phyloP scores from a whole-genome alignment of 768 basidiomycete species.

The Lentinula boryana region DNA sequence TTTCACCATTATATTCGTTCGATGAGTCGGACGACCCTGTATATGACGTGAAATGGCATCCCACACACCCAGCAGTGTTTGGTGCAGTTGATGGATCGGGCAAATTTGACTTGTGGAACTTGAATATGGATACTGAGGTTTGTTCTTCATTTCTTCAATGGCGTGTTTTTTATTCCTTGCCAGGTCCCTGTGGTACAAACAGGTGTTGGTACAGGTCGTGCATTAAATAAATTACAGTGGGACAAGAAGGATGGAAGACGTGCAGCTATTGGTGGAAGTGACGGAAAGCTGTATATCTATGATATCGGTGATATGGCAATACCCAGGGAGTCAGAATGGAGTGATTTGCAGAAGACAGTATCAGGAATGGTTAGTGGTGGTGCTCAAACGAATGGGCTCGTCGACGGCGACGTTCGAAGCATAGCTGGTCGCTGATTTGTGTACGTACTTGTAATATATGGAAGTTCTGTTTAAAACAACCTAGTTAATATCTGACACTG shows the following conservation, averaged over 20 bases:
- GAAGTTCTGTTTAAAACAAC: not conserved
- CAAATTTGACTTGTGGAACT: conserved; percentile 95
- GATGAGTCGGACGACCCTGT: conserved; percentile 99
- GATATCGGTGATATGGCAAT: conserved; percentile 90
- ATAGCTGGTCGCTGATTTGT: conserved; percentile 23
- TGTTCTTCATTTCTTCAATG: conserved; percentile 18
- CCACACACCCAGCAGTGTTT: conserved; percentile 89
- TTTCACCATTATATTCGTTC: conserved; percentile 86
- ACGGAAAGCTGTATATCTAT: conserved; percentile 90
- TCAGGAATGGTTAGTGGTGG: conserved; percentile 65
- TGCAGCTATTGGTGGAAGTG: conserved; percentile 85
- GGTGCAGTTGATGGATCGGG: conserved; percentile 93
- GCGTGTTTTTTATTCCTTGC: conserved; percentile 3
- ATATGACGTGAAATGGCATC: conserved; percentile 98
- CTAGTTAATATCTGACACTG: not conserved
- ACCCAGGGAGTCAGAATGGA: conserved; percentile 90
- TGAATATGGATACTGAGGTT: conserved; percentile 96
- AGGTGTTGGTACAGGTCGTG: conserved; percentile 67
- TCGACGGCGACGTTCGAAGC: conserved; percentile 24
- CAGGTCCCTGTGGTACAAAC: conserved; percentile 94
- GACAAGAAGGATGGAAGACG: conserved; percentile 89
- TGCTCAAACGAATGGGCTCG: conserved; percentile 39
- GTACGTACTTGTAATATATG: not conserved
- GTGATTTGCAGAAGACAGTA: conserved; percentile 83
- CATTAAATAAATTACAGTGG: conserved; percentile 95